These are phyloP conservation scores for Geotrichum siamense DNA, from an alignment of 1,139 yeast genomes.

Conservation along the genomic window DNA sequence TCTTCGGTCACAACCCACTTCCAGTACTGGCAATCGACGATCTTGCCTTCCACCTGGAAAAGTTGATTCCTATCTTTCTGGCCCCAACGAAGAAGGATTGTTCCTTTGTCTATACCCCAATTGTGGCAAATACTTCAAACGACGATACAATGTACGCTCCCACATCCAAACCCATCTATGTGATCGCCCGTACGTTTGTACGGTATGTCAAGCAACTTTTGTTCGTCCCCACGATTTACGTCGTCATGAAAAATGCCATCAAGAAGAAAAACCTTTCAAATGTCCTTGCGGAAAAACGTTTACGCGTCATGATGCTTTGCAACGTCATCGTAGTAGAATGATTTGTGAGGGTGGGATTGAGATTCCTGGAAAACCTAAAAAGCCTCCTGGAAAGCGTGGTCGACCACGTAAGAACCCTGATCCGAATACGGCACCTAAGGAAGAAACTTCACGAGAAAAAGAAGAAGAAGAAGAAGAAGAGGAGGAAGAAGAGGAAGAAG, in stretches of 20 bases:
- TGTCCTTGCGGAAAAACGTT: slow-evolving; percentile 94
- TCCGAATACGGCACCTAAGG: slow-evolving; percentile 1
- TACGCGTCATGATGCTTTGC: slow-evolving; percentile 81
- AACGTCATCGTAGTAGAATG: slow-evolving; percentile 69
- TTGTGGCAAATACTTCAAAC: slow-evolving; percentile 78
- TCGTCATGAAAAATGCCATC: slow-evolving; percentile 84
- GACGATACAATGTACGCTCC: slow-evolving; percentile 90
- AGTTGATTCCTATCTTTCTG: slow-evolving; percentile 73
- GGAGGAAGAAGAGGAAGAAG: slow-evolving; percentile 3
- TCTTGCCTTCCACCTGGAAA: slow-evolving; percentile 87
- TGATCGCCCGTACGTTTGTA: slow-evolving; percentile 78
- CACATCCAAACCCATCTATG: slow-evolving; percentile 96
- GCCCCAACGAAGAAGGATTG: slow-evolving; percentile 59
- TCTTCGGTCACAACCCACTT: slow-evolving; percentile 27
- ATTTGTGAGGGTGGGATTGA: slow-evolving; percentile 68
- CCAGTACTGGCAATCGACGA: slow-evolving; percentile 28
- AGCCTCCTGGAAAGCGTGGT: slow-evolving; percentile 30
- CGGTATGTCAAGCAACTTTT: slow-evolving; percentile 53
- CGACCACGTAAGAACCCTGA: slow-evolving; percentile 27
- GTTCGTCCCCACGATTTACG: slow-evolving; percentile 90
- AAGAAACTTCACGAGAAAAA: slow-evolving; percentile 1
- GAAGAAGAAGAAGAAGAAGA: slow-evolving; percentile 6
- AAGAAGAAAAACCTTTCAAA: slow-evolving; percentile 54
- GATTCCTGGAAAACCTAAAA: slow-evolving; percentile 33
- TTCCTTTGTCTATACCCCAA: slow-evolving; percentile 70